Conservation (phyloP, 352 stramenopile species). For the Phytophthora boehmeriae region DNA sequence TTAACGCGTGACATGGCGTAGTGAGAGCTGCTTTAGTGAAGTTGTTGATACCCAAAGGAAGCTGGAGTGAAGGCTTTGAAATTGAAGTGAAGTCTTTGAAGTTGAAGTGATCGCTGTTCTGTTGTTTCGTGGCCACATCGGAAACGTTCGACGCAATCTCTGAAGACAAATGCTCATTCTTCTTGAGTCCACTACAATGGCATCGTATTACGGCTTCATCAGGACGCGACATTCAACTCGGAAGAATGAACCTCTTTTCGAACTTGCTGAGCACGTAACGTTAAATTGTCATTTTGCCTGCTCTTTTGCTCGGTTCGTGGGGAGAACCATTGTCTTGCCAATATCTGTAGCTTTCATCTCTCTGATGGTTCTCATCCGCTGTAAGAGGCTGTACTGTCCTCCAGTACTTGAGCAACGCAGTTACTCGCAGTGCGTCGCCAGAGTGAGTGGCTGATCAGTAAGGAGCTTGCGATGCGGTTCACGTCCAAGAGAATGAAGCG, state of each 20-base stretch:
- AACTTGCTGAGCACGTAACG: conserved; percentile 27
- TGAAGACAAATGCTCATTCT: conserved; percentile 1
- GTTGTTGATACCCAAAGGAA: background rate
- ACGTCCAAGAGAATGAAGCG: conserved; percentile 28
- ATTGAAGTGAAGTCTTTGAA: background rate
- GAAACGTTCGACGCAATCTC: background rate
- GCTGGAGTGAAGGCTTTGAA: background rate
- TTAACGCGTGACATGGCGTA: too few relatives aligned
- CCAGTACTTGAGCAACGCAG: conserved; percentile 17
- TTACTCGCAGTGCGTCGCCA: too few relatives aligned
- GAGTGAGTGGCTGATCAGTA: conserved; percentile 16
- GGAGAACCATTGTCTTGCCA: conserved; percentile 27
- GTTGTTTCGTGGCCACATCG: too few relatives aligned
- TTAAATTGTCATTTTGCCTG: conserved; percentile 11
- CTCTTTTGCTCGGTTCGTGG: conserved; percentile 1
- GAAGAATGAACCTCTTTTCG: conserved; percentile 20
- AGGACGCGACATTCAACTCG: conserved; percentile 19
- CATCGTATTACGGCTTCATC: conserved; percentile 28
- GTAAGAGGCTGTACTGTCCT: too few relatives aligned
- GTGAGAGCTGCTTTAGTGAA: too few relatives aligned
- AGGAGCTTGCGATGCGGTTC: conserved; percentile 16
- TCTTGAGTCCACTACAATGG: conserved; percentile 19
- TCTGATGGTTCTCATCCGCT: too few relatives aligned
- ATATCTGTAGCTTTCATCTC: conserved; percentile 17
- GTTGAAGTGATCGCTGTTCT: background rate